These are phyloP conservation scores for Candida andamanensis DNA, from an alignment of 805 yeast species.

Conservation along the genomic window DNA sequence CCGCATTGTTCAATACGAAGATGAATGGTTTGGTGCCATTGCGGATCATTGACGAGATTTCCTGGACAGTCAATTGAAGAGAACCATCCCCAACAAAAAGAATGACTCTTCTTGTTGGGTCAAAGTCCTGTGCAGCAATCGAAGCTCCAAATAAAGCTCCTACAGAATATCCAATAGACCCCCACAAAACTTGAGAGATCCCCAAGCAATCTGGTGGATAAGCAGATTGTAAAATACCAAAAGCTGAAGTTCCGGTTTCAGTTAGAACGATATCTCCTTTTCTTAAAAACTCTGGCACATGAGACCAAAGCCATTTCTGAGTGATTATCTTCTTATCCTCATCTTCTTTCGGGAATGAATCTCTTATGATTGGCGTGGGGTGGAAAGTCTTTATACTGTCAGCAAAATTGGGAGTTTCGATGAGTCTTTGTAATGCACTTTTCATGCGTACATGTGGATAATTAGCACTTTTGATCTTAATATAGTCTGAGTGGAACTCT, in stretches of 20 bases:
- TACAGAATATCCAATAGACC: constrained; percentile 67
- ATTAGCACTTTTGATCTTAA: constrained; percentile 35
- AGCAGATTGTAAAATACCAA: constrained; percentile 62
- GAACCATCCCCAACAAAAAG: constrained; percentile 75
- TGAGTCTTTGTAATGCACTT: constrained; percentile 31
- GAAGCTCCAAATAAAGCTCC: constrained; percentile 68
- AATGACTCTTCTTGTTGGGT: constrained; percentile 57
- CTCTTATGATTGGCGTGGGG: constrained; percentile 11
- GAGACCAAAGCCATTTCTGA: constrained; percentile 69
- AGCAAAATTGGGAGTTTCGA: constrained; percentile 7
- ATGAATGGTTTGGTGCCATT: constrained; percentile 65
- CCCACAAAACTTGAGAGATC: constrained; percentile 73
- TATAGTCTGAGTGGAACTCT: constrained; percentile 39
- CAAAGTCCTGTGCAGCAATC: constrained; percentile 61
- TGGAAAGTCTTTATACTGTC: constrained; percentile 9
- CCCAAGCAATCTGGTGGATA: constrained; percentile 61
- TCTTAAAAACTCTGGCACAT: constrained; percentile 55
- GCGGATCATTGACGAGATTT: constrained; percentile 63
- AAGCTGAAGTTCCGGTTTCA: constrained; percentile 74
- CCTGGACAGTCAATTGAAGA: constrained; percentile 68
- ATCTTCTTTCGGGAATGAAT: constrained; percentile 11
- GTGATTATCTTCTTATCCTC: constrained; percentile 25
- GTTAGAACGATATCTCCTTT: constrained; percentile 64
- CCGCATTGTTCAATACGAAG: constrained; percentile 65
- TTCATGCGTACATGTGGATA: constrained; percentile 40